Percentiles rank a stretch among this genome's conserved stretches.
These are phyloP conservation scores for Vitis amurensis DNA, from an alignment of 164 flowering plant genomes.

Conservation along the genomic window DNA sequence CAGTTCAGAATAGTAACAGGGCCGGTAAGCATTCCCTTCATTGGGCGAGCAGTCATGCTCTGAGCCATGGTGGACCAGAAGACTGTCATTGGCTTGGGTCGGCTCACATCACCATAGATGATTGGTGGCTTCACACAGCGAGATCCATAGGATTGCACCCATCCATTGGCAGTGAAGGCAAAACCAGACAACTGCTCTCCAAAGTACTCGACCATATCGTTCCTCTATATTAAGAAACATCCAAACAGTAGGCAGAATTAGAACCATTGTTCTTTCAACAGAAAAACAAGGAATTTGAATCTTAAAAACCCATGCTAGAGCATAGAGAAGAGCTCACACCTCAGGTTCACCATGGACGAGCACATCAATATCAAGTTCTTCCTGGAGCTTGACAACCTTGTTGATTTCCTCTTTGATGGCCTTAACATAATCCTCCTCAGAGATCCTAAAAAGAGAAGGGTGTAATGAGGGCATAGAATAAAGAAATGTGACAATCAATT, in stretches of 20 bases:
- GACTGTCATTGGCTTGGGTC: constrained; percentile 76
- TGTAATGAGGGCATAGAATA: neutral
- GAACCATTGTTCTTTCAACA: neutral
- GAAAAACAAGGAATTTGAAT: neutral
- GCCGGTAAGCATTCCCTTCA: constrained; percentile 88
- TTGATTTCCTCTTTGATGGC: constrained; percentile 60
- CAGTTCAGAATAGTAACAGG: constrained; percentile 81
- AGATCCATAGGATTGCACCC: constrained; percentile 84
- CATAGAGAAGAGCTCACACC: constrained; percentile 31
- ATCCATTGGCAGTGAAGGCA: constrained; percentile 68
- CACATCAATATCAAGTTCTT: constrained; percentile 76
- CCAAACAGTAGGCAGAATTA: neutral
- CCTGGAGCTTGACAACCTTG: constrained; percentile 67
- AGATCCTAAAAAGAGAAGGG: constrained; percentile 32
- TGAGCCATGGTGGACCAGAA: constrained; percentile 75
- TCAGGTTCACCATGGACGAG: constrained; percentile 81
- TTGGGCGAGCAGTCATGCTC: constrained; percentile 69
- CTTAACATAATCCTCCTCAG: constrained; percentile 49
- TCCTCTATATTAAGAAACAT: constrained; percentile 37
- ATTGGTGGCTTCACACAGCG: constrained; percentile 84
- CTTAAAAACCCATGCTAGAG: neutral
- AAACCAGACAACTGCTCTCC: constrained; percentile 74
- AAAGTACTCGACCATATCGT: constrained; percentile 80
- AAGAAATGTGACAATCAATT: neutral
- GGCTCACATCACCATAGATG: constrained; percentile 81